Evolutionary conservation across 352 stramenopile genomes (phyloP), one percentile per base, ranked within the genome.

Genomic region (Phytophthora agathidicida): DNA sequence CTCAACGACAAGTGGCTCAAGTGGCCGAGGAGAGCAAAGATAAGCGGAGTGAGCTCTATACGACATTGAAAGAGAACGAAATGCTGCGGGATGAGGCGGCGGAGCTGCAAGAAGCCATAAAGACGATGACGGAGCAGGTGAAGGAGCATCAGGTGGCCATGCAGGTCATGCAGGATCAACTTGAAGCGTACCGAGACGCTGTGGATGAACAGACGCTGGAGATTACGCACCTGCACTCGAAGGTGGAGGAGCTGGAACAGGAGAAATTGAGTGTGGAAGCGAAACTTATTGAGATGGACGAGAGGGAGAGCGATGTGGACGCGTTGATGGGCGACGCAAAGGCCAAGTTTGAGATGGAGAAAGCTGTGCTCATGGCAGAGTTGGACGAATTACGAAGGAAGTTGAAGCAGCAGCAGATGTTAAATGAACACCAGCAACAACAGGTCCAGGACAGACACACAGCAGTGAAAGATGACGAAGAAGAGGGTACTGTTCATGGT

Each of bases 271-370:
- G 23, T 17, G 44, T 91, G 11, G 83, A 89, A 56, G 65, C 63
- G 7, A 87, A 89, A 32, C 51, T 94, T 5, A 73, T 91, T n/a
- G 83, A 91, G 48, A 87, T 90, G 75, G 75, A 91, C 41, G 80
- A 88, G 60, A 69, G 68, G 5, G 77, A 93, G 38, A 75, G 68
- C 33, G 61, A 88, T 17, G 77, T 89, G 2, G 78, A 91, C 17
- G 61, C 54, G 16, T 27, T 87, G 23, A 68, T 86, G 30, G 48
- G 52, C 14, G 63, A 91, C 46, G 57, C 70, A 7, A 77, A 71
- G 31, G 63, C 58, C 16, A 77, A 75, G 32, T 75, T 86, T 52
- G 80, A 88, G 11, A 73, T 80, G 45, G 82, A 94, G 51, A 83
- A 78, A 37, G 55, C 59, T 0, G 68, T 80, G 24, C 51, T 88